Conservation (phyloP, 129 eudicot species). For the Chrysanthemum lavandulifolium region DNA sequence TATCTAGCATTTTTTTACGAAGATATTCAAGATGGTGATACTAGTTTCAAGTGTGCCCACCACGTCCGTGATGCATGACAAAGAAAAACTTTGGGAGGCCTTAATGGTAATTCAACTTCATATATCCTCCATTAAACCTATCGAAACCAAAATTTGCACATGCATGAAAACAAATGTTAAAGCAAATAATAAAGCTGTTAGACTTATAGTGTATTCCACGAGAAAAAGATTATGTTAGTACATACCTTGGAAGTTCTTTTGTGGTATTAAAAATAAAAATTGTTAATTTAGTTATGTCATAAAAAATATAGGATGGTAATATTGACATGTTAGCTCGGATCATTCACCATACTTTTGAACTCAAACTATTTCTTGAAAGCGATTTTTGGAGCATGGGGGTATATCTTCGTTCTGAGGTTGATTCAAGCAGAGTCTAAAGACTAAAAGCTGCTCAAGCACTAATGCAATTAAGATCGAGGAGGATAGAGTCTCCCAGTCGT, state of each 20-base stretch:
- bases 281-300: no score
- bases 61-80: slow-evolving; percentile 80
- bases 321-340: slow-evolving; percentile 96
- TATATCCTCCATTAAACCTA: not conserved
- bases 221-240: no score
- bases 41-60: slow-evolving; percentile 98
- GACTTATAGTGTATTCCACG: no score
- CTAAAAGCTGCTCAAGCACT: no score
- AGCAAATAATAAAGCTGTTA: not conserved
- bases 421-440: no score
- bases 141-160: not conserved
- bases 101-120: slow-evolving; percentile 54
- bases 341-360: slow-evolving; percentile 96
- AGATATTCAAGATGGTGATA: slow-evolving; percentile 88
- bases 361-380: slow-evolving; percentile 74
- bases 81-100: slow-evolving; percentile 84
- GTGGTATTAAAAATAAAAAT: no score
- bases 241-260: no score
- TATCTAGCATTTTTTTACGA: slow-evolving; percentile 95
- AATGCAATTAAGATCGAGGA: no score
- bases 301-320: slow-evolving; percentile 61
- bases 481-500: no score
- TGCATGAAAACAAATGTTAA: not conserved
- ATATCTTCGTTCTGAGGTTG: slow-evolving; percentile 99
- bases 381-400: slow-evolving; percentile 99